These are phyloP conservation scores for Spergularia marina DNA, from an alignment of 148 eudicot species.

Conservation along the genomic window DNA sequence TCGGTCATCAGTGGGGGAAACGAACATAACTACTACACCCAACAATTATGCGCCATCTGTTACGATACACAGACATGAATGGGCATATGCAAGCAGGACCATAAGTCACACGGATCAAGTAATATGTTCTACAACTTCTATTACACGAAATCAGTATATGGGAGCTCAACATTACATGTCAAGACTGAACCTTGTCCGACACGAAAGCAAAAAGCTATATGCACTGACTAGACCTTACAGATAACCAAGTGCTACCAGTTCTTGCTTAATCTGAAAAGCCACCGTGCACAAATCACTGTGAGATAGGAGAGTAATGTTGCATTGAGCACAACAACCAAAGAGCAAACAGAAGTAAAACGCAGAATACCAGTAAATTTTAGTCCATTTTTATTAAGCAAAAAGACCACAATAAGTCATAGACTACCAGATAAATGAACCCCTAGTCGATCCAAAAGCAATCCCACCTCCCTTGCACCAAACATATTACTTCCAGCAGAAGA, in stretches of 20 bases:
- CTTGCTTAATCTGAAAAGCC: too few species aligned
- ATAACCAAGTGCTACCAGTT: too few species aligned
- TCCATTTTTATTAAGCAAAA: too few species aligned
- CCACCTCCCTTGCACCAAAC: not conserved
- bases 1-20: not conserved
- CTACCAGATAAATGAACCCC: not conserved
- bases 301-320: too few species aligned
- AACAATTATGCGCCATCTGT: not conserved
- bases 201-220: too few species aligned
- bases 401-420: too few species aligned
- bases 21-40: not conserved
- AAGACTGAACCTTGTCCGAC: not conserved
- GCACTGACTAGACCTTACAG: too few species aligned
- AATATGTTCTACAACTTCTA: not conserved
- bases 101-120: not conserved
- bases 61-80: not conserved
- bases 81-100: not conserved
- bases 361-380: too few species aligned
- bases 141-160: not conserved
- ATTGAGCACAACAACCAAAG: too few species aligned
- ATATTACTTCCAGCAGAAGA: not conserved
- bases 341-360: too few species aligned
- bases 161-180: not conserved
- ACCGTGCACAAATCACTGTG: too few species aligned
- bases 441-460: not conserved